These are phyloP conservation scores for Stephanodiscus minutulus DNA, from an alignment of 108 stramenopile species.

Conservation along the genomic window DNA sequence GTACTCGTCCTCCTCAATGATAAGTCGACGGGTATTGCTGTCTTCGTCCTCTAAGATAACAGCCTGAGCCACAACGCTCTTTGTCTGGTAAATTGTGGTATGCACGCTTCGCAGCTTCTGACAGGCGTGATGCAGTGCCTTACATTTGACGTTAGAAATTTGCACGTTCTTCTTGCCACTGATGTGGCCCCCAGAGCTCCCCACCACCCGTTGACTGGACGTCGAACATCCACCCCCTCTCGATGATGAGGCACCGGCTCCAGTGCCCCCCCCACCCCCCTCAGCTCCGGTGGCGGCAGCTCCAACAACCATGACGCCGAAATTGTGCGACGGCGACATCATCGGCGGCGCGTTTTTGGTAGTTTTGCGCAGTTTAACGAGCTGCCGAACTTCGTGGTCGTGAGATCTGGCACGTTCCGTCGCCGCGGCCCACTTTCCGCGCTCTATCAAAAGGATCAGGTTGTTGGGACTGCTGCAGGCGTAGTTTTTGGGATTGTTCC, in stretches of 20 bases:
- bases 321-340: not conserved
- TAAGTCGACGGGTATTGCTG: slow-evolving; percentile 5
- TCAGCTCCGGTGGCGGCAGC: slow-evolving; percentile 1
- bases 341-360: slow-evolving; percentile 19
- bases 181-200: not conserved
- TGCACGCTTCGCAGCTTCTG: slow-evolving; percentile 76
- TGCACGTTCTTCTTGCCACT: slow-evolving; percentile 23
- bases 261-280: not conserved
- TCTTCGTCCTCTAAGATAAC: not conserved
- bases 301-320: not conserved
- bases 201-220: not conserved
- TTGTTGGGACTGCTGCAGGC: slow-evolving; percentile 25
- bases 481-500: not conserved
- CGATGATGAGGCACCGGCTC: not conserved
- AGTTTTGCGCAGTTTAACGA: slow-evolving; percentile 49
- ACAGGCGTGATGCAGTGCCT: slow-evolving; percentile 86
- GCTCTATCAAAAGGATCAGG: slow-evolving; percentile 48
- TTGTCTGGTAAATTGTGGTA: slow-evolving; percentile 40
- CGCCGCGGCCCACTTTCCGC: slow-evolving; percentile 33
- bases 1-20: slow-evolving; percentile 67
- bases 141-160: slow-evolving; percentile 72
- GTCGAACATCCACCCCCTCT: slow-evolving; percentile 10
- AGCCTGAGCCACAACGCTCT: not conserved
- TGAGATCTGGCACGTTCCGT: slow-evolving; percentile 38
- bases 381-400: slow-evolving; percentile 42